Conservation (phyloP, 371 early-diverging fungal genomes). For the Rhizopus stolonifer region DNA sequence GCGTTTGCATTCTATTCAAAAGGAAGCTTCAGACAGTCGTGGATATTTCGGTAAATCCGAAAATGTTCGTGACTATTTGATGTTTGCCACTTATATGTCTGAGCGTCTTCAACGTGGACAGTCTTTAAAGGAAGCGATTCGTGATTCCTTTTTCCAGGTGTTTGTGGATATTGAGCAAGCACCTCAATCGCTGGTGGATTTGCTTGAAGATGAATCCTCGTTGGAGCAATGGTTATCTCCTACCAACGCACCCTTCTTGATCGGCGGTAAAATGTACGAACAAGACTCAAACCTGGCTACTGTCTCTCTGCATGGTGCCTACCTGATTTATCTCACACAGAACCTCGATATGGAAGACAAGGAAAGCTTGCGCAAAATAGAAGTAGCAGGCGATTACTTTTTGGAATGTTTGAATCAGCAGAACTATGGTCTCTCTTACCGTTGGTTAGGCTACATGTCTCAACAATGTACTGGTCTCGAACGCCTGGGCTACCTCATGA, state of each 20-base stretch:
- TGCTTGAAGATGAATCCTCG: slow-evolving; percentile 22
- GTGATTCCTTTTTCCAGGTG: slow-evolving; percentile 57
- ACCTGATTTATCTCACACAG: slow-evolving; percentile 48
- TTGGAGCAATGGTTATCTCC: slow-evolving; percentile 37
- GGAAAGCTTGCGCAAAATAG: slow-evolving; percentile 26
- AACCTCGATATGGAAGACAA: slow-evolving; percentile 19
- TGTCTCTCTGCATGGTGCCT: slow-evolving; percentile 62
- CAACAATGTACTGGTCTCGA: slow-evolving; percentile 27
- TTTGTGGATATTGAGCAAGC: slow-evolving; percentile 41
- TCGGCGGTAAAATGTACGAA: slow-evolving; percentile 56
- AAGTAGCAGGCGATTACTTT: slow-evolving; percentile 57
- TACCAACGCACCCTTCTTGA: slow-evolving; percentile 56
- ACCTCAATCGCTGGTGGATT: slow-evolving; percentile 17
- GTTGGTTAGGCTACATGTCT: slow-evolving; percentile 55
- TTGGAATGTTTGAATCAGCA: slow-evolving; percentile 50
- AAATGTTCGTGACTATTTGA: slow-evolving; percentile 55
- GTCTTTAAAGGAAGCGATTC: slow-evolving; percentile 47
- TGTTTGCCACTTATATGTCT: slow-evolving; percentile 57
- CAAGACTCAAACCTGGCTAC: slow-evolving; percentile 60
- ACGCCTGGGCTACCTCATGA: slow-evolving; percentile 32
- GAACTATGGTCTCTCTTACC: slow-evolving; percentile 47
- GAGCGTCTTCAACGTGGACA: slow-evolving; percentile 74
- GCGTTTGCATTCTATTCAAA: slow-evolving; percentile 34
- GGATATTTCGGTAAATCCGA: slow-evolving; percentile 42
- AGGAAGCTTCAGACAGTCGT: slow-evolving; percentile 32